Evolutionary conservation across 441 rosid genomes (phyloP).

Genomic region (Pelargonium citronellum): DNA sequence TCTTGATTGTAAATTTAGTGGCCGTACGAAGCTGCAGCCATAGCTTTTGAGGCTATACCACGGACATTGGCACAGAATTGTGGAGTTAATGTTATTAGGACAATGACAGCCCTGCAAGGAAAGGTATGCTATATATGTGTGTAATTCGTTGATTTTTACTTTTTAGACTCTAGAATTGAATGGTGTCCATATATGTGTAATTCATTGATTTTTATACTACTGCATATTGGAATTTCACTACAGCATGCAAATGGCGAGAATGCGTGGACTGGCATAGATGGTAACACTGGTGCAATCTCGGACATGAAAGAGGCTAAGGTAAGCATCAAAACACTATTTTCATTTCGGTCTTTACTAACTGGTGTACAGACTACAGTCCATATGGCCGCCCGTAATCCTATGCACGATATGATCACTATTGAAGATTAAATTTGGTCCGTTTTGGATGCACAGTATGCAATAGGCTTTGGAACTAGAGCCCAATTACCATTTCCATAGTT

Average conservation of each 20-base stretch:
- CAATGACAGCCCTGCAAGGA: constrained; percentile 28
- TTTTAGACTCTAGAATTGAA: neutral
- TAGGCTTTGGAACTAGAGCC: too few relatives aligned
- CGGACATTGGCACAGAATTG: constrained; percentile 29
- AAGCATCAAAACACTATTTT: neutral
- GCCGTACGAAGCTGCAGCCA: constrained; percentile 28
- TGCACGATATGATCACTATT: too few relatives aligned
- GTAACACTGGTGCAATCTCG: constrained; percentile 26
- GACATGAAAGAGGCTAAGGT: constrained; percentile 27
- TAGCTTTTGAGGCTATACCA: constrained; percentile 28
- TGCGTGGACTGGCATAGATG: constrained; percentile 29
- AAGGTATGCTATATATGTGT: constrained; percentile 13
- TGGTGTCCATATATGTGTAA: neutral
- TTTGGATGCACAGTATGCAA: too few relatives aligned
- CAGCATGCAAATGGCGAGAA: constrained; percentile 31
- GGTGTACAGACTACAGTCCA: too few relatives aligned
- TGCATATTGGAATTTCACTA: neutral
- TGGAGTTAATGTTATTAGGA: constrained; percentile 26
- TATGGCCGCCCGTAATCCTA: too few relatives aligned
- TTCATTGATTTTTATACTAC: neutral
- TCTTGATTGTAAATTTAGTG: constrained; percentile 13
- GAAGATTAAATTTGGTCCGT: too few relatives aligned
- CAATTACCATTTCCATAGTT: too few relatives aligned
- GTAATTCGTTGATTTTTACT: neutral
- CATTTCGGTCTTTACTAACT: neutral